Conservation (phyloP, 2,329 filamentous ascomycete genomes). For the Venturia oleaginea region DNA sequence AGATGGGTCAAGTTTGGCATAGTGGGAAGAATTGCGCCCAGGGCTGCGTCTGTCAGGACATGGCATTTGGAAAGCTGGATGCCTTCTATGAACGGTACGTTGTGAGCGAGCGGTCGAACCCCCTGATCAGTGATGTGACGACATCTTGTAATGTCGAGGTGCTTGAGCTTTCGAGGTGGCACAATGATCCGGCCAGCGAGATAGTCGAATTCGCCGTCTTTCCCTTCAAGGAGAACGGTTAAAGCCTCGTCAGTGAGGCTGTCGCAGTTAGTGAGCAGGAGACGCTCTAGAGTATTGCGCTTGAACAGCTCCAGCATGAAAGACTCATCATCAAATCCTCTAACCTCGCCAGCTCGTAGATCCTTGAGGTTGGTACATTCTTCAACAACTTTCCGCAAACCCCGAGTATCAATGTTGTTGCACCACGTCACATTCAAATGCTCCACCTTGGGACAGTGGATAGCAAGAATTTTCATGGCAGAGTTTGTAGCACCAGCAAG, state of each 20-base stretch:
- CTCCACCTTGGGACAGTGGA: constrained; percentile 73
- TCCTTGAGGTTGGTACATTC: constrained; percentile 67
- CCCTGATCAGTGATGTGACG: constrained; percentile 61
- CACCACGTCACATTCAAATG: constrained; percentile 90
- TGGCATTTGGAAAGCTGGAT: constrained; percentile 73
- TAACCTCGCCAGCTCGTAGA: constrained; percentile 71
- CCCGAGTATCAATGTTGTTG: constrained; percentile 69
- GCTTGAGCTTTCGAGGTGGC: constrained; percentile 66
- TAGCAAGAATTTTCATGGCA: constrained; percentile 76
- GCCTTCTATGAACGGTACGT: constrained; percentile 71
- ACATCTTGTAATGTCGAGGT: constrained; percentile 80
- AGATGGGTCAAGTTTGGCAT: constrained; percentile 73
- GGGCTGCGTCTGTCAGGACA: constrained; percentile 61
- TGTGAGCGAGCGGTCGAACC: constrained; percentile 60
- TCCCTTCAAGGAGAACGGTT: constrained; percentile 64
- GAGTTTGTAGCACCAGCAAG: constrained; percentile 71
- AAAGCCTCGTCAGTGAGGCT: constrained; percentile 70
- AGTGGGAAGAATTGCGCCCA: constrained; percentile 65
- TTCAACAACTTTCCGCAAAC: constrained; percentile 62
- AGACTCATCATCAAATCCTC: constrained; percentile 64
- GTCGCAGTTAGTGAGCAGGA: constrained; percentile 71
- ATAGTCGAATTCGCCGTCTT: constrained; percentile 68
- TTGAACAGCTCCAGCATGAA: constrained; percentile 68
- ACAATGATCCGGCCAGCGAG: constrained; percentile 69
- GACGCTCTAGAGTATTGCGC: constrained; percentile 71